These are phyloP conservation scores for Oryza officinalis DNA, from an alignment of 176 grass and related monocot genomes.

Conservation along the genomic window DNA sequence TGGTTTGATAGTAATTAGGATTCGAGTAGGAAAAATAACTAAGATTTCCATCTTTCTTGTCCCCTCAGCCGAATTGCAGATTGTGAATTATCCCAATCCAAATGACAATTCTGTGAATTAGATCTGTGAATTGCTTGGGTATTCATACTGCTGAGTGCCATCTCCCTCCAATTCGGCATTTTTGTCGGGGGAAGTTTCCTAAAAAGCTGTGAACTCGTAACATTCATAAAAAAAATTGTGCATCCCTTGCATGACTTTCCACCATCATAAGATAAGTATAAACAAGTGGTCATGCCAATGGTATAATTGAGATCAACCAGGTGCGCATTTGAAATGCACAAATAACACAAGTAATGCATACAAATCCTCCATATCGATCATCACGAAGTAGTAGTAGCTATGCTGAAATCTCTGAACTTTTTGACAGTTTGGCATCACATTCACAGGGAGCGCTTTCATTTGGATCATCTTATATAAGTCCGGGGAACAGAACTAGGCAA, in stretches of 20 bases:
- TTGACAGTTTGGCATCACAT: background rate
- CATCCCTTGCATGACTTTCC: background rate
- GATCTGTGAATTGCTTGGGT: background rate
- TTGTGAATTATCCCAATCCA: background rate
- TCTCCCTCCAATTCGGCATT: background rate
- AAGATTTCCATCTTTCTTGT: too few species aligned
- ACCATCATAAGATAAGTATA: too few species aligned
- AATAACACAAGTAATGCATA: too few species aligned
- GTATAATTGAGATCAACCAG: background rate
- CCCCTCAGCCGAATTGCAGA: background rate
- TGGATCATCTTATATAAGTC: background rate
- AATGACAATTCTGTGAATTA: background rate
- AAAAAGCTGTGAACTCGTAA: background rate
- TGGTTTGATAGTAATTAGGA: background rate
- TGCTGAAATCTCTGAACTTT: too few species aligned
- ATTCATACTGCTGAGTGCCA: background rate
- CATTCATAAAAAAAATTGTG: background rate
- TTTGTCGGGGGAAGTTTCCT: background rate
- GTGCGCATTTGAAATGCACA: background rate
- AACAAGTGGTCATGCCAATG: background rate
- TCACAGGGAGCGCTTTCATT: background rate
- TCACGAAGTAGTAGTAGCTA: too few species aligned
- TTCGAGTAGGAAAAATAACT: constrained; percentile 25
- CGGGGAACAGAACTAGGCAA: background rate
- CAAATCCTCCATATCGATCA: too few species aligned